Percentiles rank a stretch among this genome's conserved stretches.
These are phyloP conservation scores for Cladosporium colombiae DNA, from an alignment of 2,329 filamentous ascomycete genomes.

Conservation along the genomic window DNA sequence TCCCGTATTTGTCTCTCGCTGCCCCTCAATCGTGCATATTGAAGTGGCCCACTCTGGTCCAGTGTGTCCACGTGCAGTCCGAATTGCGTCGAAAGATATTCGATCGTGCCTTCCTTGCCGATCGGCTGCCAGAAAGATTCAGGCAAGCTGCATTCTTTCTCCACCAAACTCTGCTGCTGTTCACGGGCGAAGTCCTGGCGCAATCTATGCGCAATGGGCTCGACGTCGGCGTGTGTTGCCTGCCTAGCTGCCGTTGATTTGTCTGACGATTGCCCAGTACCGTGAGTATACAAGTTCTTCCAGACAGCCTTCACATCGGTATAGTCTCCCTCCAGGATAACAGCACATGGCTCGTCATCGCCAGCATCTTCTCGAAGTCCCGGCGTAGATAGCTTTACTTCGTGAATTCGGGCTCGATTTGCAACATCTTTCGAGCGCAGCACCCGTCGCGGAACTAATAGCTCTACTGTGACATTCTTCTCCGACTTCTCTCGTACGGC, in stretches of 20 bases:
- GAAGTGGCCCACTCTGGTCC: not conserved
- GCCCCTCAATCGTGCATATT: not conserved
- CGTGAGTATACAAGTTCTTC: not conserved
- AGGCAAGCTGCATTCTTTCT: not conserved
- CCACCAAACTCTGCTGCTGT: not conserved
- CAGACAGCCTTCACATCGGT: not conserved
- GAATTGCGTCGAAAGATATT: not conserved
- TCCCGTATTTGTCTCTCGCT: not conserved
- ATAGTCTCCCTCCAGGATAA: not conserved
- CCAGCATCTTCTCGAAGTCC: too few species aligned
- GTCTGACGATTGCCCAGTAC: not conserved
- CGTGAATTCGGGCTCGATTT: not conserved
- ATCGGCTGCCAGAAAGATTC: not conserved
- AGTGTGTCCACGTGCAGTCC: not conserved
- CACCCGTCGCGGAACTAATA: slow-evolving; percentile 8
- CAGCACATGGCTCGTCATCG: not conserved
- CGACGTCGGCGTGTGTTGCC: not conserved
- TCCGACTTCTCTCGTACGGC: slow-evolving; percentile 26
- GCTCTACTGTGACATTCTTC: not conserved
- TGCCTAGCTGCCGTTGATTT: not conserved
- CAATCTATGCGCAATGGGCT: not conserved
- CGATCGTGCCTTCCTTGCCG: not conserved
- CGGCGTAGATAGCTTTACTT: not conserved
- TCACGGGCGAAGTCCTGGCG: not conserved
- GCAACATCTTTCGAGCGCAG: not conserved